phyloP scores from a whole-genome alignment of 2,329 filamentous ascomycete species.

The Alternaria brassicicola region DNA sequence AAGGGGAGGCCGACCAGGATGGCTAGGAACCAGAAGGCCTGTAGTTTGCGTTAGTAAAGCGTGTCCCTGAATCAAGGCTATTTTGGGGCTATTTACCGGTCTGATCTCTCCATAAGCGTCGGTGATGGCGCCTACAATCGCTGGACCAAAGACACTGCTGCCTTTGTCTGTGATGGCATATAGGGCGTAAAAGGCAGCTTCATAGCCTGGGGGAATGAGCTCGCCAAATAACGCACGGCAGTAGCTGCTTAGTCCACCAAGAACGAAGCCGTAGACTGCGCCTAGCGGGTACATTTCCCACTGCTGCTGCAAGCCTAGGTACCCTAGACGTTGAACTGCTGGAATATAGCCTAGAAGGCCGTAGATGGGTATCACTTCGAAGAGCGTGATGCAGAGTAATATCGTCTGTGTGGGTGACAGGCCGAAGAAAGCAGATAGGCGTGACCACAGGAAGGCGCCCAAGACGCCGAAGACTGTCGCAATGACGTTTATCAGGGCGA shows the following conservation, averaged over 20 bases:
- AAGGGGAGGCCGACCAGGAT: constrained; percentile 83
- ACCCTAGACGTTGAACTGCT: constrained; percentile 73
- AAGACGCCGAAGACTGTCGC: constrained; percentile 82
- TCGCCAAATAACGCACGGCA: constrained; percentile 92
- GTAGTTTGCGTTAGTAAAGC: not conserved
- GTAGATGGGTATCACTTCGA: constrained; percentile 92
- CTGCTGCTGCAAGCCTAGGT: constrained; percentile 84
- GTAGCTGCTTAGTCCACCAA: constrained; percentile 91
- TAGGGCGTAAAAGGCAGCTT: constrained; percentile 94
- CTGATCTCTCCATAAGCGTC: constrained; percentile 65
- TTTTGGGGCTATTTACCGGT: constrained; percentile 43
- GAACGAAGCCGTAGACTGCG: constrained; percentile 88
- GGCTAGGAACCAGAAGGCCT: constrained; percentile 90
- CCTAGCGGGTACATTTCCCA: constrained; percentile 98
- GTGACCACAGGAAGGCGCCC: constrained; percentile 89
- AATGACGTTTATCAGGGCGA: constrained; percentile 93
- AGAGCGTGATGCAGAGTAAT: constrained; percentile 85
- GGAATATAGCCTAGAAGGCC: constrained; percentile 88
- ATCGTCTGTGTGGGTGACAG: constrained; percentile 86
- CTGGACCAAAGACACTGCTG: constrained; percentile 89
- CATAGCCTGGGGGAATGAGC: constrained; percentile 89
- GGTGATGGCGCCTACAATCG: constrained; percentile 91
- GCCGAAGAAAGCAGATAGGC: constrained; percentile 71
- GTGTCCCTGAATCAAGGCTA: not conserved
- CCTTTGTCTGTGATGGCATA: constrained; percentile 99